Percentiles rank a stretch among this genome's conserved stretches.
These are phyloP conservation scores for Xylaria intraflava DNA, from an alignment of 495 filamentous ascomycete genomes.

Conservation along the genomic window DNA sequence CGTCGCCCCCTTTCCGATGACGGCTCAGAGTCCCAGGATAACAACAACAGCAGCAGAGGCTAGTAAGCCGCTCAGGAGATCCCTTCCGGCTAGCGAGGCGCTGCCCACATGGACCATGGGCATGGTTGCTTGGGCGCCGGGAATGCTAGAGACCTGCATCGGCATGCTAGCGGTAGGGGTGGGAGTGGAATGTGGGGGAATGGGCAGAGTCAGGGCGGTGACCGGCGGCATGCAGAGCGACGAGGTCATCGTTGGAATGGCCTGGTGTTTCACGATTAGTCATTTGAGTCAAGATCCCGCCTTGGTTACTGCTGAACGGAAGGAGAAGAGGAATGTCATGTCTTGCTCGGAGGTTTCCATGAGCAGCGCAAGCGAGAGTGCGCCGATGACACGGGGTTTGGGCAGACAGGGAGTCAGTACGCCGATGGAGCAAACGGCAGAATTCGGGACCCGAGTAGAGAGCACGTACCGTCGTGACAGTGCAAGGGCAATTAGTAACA, in stretches of 20 bases:
- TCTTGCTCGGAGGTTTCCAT: too few relatives aligned
- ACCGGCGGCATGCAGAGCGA: background rate
- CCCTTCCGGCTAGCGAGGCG: background rate
- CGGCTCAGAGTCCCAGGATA: background rate
- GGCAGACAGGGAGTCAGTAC: too few relatives aligned
- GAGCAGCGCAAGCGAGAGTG: too few relatives aligned
- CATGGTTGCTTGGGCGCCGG: background rate
- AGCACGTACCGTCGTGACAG: constrained; percentile 22
- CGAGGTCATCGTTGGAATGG: constrained; percentile 3
- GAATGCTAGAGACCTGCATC: background rate
- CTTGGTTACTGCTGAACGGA: background rate
- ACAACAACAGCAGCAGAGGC: background rate
- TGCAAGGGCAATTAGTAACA: constrained; percentile 28
- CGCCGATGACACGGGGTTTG: too few relatives aligned
- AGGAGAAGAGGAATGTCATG: background rate
- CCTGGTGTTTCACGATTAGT: background rate
- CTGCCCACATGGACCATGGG: constrained; percentile 2
- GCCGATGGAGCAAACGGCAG: background rate
- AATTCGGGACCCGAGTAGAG: background rate
- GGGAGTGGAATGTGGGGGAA: background rate
- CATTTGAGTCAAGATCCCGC: background rate
- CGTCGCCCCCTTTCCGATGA: background rate
- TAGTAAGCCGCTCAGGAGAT: background rate
- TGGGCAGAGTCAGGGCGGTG: background rate
- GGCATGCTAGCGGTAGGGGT: background rate